Evolutionary conservation across 345 rosid species (phyloP).

Genomic region (Euphorbia lathyris): DNA sequence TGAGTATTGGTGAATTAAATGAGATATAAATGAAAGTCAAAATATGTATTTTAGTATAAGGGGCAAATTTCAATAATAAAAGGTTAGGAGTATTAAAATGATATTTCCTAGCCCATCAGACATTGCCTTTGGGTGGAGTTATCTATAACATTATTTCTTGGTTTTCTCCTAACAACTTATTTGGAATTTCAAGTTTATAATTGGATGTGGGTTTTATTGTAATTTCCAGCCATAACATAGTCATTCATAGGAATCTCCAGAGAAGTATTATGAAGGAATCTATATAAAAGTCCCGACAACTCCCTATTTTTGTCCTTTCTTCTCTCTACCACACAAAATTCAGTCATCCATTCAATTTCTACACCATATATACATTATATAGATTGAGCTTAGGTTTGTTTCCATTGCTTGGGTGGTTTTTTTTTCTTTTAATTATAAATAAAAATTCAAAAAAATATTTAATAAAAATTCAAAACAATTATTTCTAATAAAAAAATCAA

Average conservation of each 20-base stretch:
- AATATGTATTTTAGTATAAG: too few relatives aligned
- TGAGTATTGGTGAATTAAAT: too few relatives aligned
- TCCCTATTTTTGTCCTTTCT: conserved; percentile 10
- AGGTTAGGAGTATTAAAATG: too few relatives aligned
- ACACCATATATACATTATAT: not conserved
- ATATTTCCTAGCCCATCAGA: too few relatives aligned
- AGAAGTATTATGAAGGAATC: not conserved
- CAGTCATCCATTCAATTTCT: not conserved
- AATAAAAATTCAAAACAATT: too few relatives aligned
- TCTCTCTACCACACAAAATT: not conserved
- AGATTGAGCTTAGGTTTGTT: too few relatives aligned
- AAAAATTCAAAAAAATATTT: too few relatives aligned
- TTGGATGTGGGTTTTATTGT: not conserved
- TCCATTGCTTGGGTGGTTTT: too few relatives aligned
- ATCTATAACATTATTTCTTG: not conserved
- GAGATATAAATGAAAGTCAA: too few relatives aligned
- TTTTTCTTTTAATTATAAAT: too few relatives aligned
- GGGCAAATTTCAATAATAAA: too few relatives aligned
- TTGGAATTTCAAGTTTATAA: not conserved
- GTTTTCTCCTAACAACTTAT: not conserved
- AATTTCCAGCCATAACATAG: not conserved
- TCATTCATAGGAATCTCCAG: conserved; percentile 13
- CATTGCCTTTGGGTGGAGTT: not conserved
- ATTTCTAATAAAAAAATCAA: too few relatives aligned
- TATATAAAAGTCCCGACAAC: not conserved